These are phyloP conservation scores for Pleurotus pulmonarius DNA, from an alignment of 768 basidiomycete genomes.

Conservation along the genomic window DNA sequence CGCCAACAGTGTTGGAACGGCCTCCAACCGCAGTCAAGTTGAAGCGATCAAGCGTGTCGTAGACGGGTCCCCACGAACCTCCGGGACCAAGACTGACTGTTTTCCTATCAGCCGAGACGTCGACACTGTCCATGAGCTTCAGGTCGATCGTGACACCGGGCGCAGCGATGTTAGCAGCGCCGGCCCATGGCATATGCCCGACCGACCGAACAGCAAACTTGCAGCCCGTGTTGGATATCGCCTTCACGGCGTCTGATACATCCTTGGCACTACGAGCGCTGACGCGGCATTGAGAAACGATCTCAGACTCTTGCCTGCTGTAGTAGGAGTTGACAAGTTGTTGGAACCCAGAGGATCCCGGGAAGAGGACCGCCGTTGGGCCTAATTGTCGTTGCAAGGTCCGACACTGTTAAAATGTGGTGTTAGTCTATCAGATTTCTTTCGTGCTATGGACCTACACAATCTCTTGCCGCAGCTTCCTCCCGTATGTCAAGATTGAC, in stretches of 20 bases:
- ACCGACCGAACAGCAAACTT: slow-evolving; percentile 5
- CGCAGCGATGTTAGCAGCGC: slow-evolving; percentile 10
- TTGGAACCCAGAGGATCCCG: background rate
- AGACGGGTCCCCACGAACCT: slow-evolving; percentile 9
- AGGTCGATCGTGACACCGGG: slow-evolving; percentile 11
- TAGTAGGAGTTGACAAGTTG: background rate
- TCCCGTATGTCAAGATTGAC: background rate
- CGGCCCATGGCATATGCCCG: slow-evolving; percentile 10
- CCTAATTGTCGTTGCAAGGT: background rate
- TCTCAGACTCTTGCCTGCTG: slow-evolving; percentile 1
- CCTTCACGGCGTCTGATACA: background rate
- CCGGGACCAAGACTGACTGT: slow-evolving; percentile 10
- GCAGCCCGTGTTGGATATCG: background rate
- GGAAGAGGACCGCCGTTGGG: background rate
- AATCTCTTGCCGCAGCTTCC: background rate
- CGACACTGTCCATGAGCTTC: background rate
- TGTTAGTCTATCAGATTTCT: background rate
- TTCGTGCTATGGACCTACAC: background rate
- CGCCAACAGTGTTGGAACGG: slow-evolving; percentile 10
- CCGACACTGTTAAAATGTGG: background rate
- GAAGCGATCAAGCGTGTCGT: slow-evolving; percentile 6
- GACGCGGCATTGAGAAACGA: slow-evolving; percentile 2
- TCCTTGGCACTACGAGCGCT: background rate
- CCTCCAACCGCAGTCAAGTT: slow-evolving; percentile 10
- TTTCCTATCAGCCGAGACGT: slow-evolving; percentile 4